Evolutionary conservation across 2,329 filamentous ascomycete species (phyloP).

Genomic region (Knoxdaviesia capensis): DNA sequence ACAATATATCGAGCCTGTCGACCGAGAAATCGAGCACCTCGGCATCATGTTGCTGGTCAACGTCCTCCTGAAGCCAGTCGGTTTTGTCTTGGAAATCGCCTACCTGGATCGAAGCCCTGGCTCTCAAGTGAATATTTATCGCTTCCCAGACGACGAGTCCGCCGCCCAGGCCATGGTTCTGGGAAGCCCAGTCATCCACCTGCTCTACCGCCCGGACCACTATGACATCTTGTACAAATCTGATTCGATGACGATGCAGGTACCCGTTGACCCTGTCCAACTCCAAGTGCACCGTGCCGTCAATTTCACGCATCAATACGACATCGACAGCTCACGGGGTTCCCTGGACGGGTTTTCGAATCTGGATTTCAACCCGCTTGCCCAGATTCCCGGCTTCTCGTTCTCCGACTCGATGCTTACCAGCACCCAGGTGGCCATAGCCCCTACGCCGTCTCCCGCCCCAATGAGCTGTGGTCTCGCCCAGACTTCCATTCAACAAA

Average conservation of each 20-base stretch:
- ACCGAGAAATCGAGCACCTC: conserved; percentile 80
- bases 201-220: conserved; percentile 56
- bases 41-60: conserved; percentile 61
- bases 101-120: conserved; percentile 80
- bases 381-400: conserved; percentile 25
- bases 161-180: conserved; percentile 33
- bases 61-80: conserved; percentile 58
- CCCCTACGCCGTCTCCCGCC: no score
- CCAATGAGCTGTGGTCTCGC: no score
- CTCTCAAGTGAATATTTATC: conserved; percentile 51
- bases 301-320: conserved; percentile 23
- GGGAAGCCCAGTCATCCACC: conserved; percentile 27
- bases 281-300: conserved; percentile 34
- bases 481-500: no score
- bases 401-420: neutral
- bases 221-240: conserved; percentile 83
- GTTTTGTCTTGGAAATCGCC: conserved; percentile 66
- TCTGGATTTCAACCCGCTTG: conserved; percentile 20
- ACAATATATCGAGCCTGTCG: conserved; percentile 49
- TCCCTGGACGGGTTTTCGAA: conserved; percentile 20
- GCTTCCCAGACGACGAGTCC: conserved; percentile 32
- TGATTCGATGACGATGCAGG: conserved; percentile 1
- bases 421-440: no score
- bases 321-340: conserved; percentile 18
- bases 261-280: conserved; percentile 7